Evolutionary conservation across 345 rosid genomes (phyloP).

Genomic region (Citrus glauca): DNA sequence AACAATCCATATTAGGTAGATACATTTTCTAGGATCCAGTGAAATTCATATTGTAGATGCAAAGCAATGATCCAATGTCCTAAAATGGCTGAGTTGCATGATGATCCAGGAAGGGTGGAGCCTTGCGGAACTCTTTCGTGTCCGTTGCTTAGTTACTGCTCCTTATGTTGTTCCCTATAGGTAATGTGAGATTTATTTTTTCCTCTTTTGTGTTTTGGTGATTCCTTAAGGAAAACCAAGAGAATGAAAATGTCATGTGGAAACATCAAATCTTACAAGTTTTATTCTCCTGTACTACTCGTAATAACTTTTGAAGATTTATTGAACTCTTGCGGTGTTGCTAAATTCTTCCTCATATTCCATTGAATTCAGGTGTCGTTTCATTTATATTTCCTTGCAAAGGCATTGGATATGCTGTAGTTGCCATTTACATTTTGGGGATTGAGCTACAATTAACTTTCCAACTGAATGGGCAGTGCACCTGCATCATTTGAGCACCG

Average conservation of each 20-base stretch:
- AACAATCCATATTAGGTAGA: neutral
- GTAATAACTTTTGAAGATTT: neutral
- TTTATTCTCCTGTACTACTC: neutral
- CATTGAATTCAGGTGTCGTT: neutral
- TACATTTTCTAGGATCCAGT: neutral
- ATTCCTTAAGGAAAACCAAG: neutral
- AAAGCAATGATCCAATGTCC: neutral
- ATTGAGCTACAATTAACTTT: neutral
- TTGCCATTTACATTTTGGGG: neutral
- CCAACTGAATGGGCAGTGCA: conserved; percentile 42
- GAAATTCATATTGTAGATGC: too few species aligned
- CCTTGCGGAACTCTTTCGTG: conserved; percentile 75
- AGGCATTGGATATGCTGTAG: neutral
- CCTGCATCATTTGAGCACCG: conserved; percentile 67
- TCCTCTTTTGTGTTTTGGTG: neutral
- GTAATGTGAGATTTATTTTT: conserved; percentile 28
- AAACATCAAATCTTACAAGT: neutral
- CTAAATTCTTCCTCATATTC: neutral
- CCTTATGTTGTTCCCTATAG: conserved; percentile 95
- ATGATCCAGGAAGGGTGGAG: conserved; percentile 86
- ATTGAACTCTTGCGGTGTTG: neutral
- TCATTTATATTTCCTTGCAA: neutral
- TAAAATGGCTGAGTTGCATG: conserved; percentile 8
- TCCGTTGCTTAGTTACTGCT: conserved; percentile 74
- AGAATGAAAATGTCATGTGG: neutral